Evolutionary conservation across 2,329 filamentous ascomycete genomes (phyloP).

Genomic region (Mycosphaerelloides madeirae): DNA sequence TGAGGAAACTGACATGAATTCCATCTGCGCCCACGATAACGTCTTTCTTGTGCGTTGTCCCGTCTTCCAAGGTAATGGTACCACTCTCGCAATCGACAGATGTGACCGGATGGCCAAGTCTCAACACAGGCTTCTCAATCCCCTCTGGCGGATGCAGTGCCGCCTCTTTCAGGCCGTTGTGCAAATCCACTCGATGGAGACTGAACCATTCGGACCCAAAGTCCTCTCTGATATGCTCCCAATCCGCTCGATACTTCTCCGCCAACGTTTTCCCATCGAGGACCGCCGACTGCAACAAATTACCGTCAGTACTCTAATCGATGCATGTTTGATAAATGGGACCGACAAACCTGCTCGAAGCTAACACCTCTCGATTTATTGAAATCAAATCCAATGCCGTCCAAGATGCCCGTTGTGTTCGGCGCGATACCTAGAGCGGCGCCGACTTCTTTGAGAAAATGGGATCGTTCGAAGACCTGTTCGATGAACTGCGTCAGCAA

Average conservation of each 20-base stretch:
- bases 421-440: conserved; percentile 1
- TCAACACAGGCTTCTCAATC: neutral
- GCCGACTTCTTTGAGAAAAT: conserved; percentile 1
- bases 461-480: conserved; percentile 2
- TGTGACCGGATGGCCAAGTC: neutral
- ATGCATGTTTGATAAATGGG: neutral
- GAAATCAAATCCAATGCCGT: conserved; percentile 1
- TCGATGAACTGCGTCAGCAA: neutral
- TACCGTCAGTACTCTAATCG: neutral
- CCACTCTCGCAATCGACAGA: neutral
- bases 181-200: conserved; percentile 3
- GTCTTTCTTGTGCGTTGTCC: neutral
- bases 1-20: neutral
- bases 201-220: neutral
- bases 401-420: neutral
- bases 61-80: neutral
- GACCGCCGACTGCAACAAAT: neutral
- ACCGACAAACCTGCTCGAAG: neutral
- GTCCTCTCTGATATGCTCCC: neutral
- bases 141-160: neutral
- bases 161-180: neutral
- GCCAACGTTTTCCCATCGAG: neutral
- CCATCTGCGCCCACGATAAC: conserved; percentile 3
- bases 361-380: neutral
- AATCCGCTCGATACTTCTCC: neutral